These are phyloP conservation scores for Deinandra increscens DNA, from an alignment of 129 eudicot species.

Conservation along the genomic window DNA sequence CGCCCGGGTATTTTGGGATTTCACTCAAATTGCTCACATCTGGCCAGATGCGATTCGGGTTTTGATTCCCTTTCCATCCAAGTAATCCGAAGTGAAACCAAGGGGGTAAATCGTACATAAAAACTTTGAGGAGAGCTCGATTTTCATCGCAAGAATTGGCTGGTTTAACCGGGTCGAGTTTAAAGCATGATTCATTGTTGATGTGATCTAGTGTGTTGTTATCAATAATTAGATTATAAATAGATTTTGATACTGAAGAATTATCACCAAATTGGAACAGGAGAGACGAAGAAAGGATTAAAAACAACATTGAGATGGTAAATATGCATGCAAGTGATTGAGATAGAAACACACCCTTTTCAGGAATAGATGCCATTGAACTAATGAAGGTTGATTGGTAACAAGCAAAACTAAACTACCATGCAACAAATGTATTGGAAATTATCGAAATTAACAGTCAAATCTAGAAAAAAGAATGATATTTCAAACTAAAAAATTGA, in stretches of 20 bases:
- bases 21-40: constrained; percentile 38
- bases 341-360: constrained; percentile 48
- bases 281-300: constrained; percentile 46
- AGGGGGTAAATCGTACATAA: constrained; percentile 82
- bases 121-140: constrained; percentile 55
- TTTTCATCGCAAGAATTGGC: constrained; percentile 13
- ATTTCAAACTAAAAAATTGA: not conserved
- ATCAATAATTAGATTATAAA: constrained; percentile 37
- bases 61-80: constrained; percentile 57
- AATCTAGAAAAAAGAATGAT: too few species aligned
- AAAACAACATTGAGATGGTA: constrained; percentile 46
- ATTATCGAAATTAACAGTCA: not conserved
- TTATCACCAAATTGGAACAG: constrained; percentile 42
- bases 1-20: constrained; percentile 79
- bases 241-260: constrained; percentile 48
- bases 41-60: constrained; percentile 60
- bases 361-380: constrained; percentile 36
- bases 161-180: not conserved
- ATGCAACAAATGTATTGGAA: too few species aligned
- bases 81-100: constrained; percentile 79
- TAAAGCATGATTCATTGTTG: constrained; percentile 16
- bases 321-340: constrained; percentile 50
- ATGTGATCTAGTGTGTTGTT: constrained; percentile 19
- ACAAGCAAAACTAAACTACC: not conserved
- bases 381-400: not conserved